Base-by-base conservation (phyloP, 2,329 filamentous ascomycete genomes). In the Cladorrhinum sp. region DNA sequence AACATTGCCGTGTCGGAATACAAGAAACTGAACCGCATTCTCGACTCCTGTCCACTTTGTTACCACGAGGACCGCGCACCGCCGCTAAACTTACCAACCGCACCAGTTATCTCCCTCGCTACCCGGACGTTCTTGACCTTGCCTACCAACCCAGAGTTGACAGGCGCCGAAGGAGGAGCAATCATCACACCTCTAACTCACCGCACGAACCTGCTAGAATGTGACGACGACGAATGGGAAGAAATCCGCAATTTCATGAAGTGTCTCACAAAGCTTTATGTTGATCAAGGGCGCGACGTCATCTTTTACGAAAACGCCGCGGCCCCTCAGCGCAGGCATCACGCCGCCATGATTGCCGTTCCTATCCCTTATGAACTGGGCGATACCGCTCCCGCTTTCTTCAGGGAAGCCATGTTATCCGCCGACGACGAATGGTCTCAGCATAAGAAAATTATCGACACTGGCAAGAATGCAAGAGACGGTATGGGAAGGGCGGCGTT, bases 181-280 rank as follows among this genome's bases (percentile, higher is more conserved):
- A 88, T 95, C 60, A 95, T 99, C 63, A 92, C 93, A 2, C 95
- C 95, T 5, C 86, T 95, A 22, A 85, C 92, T 67, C 95, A 99
- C 73, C 88, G 88, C 56, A 86, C 82, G 23, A 99, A 98, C 73
- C 85, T 99, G 0, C 79, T 99, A n/a, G 93, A 97, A 74, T 99
- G 95, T 74, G 93, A 98, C 74, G 93, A 99, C 71, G 95, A 99
- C 71, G 95, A 99, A 73, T 99, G 96, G 96, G 95, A 99, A 72
- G 95, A 99, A 75, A 88, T 99, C 5, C 90, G 95, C 67, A 99
- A 99, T 74, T 99, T 99, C 72, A 98, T 98, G 93, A 99, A 99
- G 78, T 90, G 86, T 61, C 81, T 99, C 20, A 97, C 90, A 3
- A 87, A 93, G 50, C 89, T 97, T 85, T 99, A 98, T 75, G 92